These are phyloP conservation scores for Parascedosporium putredinis DNA, from an alignment of 2,329 filamentous ascomycete genomes.

Conservation along the genomic window DNA sequence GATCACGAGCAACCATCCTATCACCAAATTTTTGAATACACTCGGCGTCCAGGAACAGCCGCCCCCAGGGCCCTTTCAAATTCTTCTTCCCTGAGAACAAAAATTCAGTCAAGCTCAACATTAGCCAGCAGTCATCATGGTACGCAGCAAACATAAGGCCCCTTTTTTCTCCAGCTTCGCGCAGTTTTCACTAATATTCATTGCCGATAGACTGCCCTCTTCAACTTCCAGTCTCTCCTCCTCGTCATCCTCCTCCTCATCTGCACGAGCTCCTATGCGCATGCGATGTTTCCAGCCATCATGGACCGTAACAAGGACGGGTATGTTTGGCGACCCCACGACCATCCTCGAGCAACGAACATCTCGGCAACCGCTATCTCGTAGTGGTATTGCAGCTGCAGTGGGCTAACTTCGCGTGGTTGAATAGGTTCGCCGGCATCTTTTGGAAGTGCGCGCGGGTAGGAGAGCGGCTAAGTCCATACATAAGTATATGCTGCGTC, in stretches of 20 bases:
- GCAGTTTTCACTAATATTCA: too few relatives aligned
- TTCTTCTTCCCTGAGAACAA: too few relatives aligned
- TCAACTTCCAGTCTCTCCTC: constrained; percentile 97
- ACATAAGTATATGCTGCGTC: constrained; percentile 88
- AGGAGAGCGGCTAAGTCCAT: constrained; percentile 86
- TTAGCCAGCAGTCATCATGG: not conserved
- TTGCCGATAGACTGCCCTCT: constrained; percentile 89
- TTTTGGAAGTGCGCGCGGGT: constrained; percentile 96
- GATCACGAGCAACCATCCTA: too few relatives aligned
- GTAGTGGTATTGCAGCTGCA: not conserved
- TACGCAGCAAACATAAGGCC: not conserved
- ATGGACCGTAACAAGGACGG: constrained; percentile 91
- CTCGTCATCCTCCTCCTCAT: constrained; percentile 90
- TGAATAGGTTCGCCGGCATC: constrained; percentile 59
- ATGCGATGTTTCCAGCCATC: constrained; percentile 78
- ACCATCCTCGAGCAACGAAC: constrained; percentile 8
- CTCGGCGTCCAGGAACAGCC: too few relatives aligned
- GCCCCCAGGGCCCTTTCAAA: too few relatives aligned
- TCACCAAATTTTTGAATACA: too few relatives aligned
- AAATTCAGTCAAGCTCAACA: too few relatives aligned
- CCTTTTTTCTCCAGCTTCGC: too few relatives aligned
- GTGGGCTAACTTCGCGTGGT: not conserved
- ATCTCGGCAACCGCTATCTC: too few relatives aligned
- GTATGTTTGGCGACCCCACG: constrained; percentile 35
- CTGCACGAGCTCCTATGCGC: constrained; percentile 89